phyloP scores from a whole-genome alignment of 306 rosid species.

The Dryas octopetala region DNA sequence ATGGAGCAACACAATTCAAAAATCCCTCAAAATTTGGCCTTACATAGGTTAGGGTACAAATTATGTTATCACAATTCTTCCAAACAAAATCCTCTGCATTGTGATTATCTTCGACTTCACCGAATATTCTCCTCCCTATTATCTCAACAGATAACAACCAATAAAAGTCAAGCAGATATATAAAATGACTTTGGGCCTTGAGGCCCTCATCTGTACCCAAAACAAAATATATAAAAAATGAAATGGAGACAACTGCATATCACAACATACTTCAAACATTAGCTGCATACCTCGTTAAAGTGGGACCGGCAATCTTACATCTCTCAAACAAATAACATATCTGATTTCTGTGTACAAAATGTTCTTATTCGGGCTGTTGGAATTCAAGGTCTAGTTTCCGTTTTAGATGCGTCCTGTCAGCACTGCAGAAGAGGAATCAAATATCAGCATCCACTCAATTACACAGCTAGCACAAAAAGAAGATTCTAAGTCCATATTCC shows the following conservation, averaged over 20 bases:
- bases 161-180: conserved; percentile 29
- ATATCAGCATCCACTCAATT: not conserved
- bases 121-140: conserved; percentile 28
- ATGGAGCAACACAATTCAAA: not conserved
- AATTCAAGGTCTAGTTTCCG: conserved; percentile 94
- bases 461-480: conserved; percentile 16
- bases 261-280: conserved; percentile 20
- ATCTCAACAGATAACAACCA: conserved; percentile 18
- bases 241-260: conserved; percentile 9
- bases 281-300: conserved; percentile 22
- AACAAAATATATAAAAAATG: not conserved
- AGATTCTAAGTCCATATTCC: no score
- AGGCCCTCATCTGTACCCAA: no score
- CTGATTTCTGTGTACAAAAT: conserved; percentile 18
- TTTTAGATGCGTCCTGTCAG: conserved; percentile 88
- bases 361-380: conserved; percentile 56
- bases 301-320: conserved; percentile 18
- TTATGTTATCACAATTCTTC: conserved; percentile 25
- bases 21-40: conserved; percentile 30
- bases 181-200: not conserved
- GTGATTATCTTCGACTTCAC: conserved; percentile 21
- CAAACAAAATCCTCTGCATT: conserved; percentile 23
- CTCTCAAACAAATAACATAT: not conserved
- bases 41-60: conserved; percentile 30
- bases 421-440: conserved; percentile 53